phyloP scores from a whole-genome alignment of 177 flowering plant genomes.

The Vitis hybrid region DNA sequence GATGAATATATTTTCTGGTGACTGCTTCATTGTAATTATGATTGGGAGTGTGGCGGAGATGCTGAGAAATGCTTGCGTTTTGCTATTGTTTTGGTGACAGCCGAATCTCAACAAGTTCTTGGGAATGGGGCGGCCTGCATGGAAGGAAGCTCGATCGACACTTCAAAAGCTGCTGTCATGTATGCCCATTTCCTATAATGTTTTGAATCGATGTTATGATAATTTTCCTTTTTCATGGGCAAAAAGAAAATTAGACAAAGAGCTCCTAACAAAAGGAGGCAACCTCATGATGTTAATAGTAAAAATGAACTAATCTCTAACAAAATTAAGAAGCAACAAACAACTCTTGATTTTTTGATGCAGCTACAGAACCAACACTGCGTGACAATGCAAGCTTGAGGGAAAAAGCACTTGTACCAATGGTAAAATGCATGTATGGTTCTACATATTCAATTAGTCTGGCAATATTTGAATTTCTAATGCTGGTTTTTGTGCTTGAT shows the following conservation, averaged over 20 bases:
- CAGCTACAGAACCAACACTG: conserved; percentile 75
- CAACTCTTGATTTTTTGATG: conserved; percentile 16
- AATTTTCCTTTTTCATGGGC: too few species aligned
- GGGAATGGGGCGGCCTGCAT: conserved; percentile 87
- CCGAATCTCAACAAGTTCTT: conserved; percentile 80
- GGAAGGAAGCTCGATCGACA: conserved; percentile 95
- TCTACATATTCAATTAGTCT: background rate
- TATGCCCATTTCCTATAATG: conserved; percentile 15
- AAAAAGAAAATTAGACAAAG: background rate
- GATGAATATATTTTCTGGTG: background rate
- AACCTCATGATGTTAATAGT: too few species aligned
- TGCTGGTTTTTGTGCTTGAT: conserved; percentile 5
- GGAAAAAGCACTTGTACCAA: conserved; percentile 65
- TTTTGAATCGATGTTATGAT: background rate
- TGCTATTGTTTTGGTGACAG: conserved; percentile 34
- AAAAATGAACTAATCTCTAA: too few species aligned
- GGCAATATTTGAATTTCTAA: conserved; percentile 1
- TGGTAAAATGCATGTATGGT: conserved; percentile 40
- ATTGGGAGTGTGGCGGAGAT: background rate
- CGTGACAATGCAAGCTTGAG: conserved; percentile 77
- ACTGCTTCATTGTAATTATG: background rate
- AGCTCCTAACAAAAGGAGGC: too few species aligned
- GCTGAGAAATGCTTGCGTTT: background rate
- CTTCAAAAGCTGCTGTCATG: conserved; percentile 85
- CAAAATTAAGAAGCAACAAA: too few species aligned